Conservation (phyloP, 2,329 filamentous ascomycete genomes). For the Alternaria sp. region DNA sequence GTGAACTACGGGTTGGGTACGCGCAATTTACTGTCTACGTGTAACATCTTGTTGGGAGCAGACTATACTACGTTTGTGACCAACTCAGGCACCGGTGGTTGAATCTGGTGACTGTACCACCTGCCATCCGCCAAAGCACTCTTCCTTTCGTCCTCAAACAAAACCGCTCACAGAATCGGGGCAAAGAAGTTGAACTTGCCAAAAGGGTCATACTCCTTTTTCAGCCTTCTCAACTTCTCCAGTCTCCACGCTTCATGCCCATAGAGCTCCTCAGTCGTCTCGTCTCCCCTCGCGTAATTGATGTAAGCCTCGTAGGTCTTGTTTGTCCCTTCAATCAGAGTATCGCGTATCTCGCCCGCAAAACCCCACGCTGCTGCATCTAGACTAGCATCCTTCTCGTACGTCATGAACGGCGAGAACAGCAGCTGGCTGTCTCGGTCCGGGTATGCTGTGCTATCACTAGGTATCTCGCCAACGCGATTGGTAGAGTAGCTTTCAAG, state of each 20-base stretch:
- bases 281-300: conserved; percentile 46
- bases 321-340: conserved; percentile 20
- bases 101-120: not conserved
- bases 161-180: conserved; percentile 23
- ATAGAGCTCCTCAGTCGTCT: conserved; percentile 41
- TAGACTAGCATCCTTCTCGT: conserved; percentile 21
- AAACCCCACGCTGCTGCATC: conserved; percentile 21
- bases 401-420: conserved; percentile 22
- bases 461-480: conserved; percentile 20
- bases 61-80: not conserved
- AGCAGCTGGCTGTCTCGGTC: conserved; percentile 26
- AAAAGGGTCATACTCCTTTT: conserved; percentile 46
- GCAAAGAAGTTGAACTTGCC: conserved; percentile 40
- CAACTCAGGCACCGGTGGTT: not conserved
- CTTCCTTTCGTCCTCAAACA: not conserved
- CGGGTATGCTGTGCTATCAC: conserved; percentile 29
- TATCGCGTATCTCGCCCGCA: conserved; percentile 17
- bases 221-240: conserved; percentile 42
- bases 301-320: conserved; percentile 35
- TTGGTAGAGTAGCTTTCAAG: conserved; percentile 30
- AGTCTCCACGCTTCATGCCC: conserved; percentile 47
- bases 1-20: conserved; percentile 4
- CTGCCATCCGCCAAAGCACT: not conserved
- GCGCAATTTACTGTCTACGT: not conserved
- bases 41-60: not conserved